These are phyloP conservation scores for Coccomyxa sp. DNA, from an alignment of 139 green algal species.

Conservation along the genomic window DNA sequence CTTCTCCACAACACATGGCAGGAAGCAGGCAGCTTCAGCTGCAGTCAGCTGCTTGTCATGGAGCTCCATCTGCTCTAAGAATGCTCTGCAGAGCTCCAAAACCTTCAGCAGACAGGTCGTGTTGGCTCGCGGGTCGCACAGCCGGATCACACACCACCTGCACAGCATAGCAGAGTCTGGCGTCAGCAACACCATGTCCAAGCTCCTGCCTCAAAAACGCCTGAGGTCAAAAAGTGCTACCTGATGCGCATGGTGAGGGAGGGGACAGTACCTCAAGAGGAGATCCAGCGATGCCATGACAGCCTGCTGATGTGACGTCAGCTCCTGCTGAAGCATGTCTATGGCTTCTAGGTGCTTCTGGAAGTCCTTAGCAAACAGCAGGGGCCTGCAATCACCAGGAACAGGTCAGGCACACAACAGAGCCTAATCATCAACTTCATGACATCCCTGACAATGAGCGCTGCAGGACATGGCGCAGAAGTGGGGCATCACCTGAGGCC, in stretches of 20 bases:
- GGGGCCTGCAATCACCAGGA: background rate
- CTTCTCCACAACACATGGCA: constrained; percentile 93
- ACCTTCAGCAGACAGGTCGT: constrained; percentile 66
- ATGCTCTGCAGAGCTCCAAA: constrained; percentile 57
- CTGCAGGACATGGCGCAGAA: too few relatives aligned
- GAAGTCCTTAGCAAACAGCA: constrained; percentile 64
- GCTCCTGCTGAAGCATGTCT: constrained; percentile 39
- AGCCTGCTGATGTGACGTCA: constrained; percentile 23
- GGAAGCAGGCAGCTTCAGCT: constrained; percentile 77
- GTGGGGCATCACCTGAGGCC: constrained; percentile 18
- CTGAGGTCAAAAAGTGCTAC: too few relatives aligned
- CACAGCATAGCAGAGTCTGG: too few relatives aligned
- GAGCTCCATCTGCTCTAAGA: constrained; percentile 34
- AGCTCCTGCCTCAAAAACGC: too few relatives aligned
- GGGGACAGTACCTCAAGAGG: too few relatives aligned
- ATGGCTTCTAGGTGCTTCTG: constrained; percentile 76
- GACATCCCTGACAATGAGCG: too few relatives aligned
- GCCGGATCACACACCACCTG: constrained; percentile 73
- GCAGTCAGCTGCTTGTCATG: constrained; percentile 65
- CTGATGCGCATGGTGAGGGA: too few relatives aligned
- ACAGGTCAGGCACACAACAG: background rate
- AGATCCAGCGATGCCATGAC: constrained; percentile 59
- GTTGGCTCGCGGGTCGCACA: constrained; percentile 74
- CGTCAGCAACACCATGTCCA: too few relatives aligned
- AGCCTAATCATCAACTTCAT: background rate